These are phyloP conservation scores for Termitomyces sp. DNA, from an alignment of 768 basidiomycete genomes.

Conservation along the genomic window DNA sequence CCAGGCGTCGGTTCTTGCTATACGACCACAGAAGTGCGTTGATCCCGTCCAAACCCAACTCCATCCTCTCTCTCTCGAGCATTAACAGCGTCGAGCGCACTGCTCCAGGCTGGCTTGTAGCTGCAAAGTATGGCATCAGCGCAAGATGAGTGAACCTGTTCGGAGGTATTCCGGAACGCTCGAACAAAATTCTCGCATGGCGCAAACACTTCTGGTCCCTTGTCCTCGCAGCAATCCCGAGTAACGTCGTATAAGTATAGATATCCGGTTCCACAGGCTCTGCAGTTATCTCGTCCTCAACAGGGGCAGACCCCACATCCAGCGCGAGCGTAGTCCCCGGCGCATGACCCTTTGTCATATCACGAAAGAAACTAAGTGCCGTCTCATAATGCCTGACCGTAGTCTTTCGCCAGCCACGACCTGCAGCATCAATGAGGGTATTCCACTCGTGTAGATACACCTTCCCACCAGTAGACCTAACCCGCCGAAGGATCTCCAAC, in stretches of 20 bases:
- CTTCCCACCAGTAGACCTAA: conserved; percentile 49
- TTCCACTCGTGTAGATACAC: conserved; percentile 74
- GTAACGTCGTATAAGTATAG: conserved; percentile 62
- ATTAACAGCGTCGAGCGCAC: conserved; percentile 50
- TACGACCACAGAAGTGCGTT: conserved; percentile 74
- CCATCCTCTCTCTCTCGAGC: conserved; percentile 45
- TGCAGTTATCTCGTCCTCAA: conserved; percentile 6
- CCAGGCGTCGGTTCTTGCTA: conserved; percentile 43
- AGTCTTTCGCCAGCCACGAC: conserved; percentile 59
- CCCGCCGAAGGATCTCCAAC: conserved; percentile 56
- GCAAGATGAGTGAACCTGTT: conserved; percentile 60
- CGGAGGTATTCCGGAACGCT: conserved; percentile 46
- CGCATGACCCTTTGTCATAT: conserved; percentile 44
- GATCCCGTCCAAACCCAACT: conserved; percentile 58
- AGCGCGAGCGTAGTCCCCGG: conserved; percentile 31
- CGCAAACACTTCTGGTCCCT: conserved; percentile 34
- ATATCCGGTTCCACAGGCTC: conserved; percentile 49
- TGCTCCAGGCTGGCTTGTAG: conserved; percentile 39
- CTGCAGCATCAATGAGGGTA: conserved; percentile 61
- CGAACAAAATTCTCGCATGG: conserved; percentile 50
- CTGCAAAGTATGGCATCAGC: conserved; percentile 51
- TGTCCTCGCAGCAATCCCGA: conserved; percentile 58
- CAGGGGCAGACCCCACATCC: conserved; percentile 9
- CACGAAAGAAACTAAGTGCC: conserved; percentile 54
- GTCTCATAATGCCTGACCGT: conserved; percentile 50